Conservation (phyloP, 768 basidiomycete species). For the Pisolithus orientalis region DNA sequence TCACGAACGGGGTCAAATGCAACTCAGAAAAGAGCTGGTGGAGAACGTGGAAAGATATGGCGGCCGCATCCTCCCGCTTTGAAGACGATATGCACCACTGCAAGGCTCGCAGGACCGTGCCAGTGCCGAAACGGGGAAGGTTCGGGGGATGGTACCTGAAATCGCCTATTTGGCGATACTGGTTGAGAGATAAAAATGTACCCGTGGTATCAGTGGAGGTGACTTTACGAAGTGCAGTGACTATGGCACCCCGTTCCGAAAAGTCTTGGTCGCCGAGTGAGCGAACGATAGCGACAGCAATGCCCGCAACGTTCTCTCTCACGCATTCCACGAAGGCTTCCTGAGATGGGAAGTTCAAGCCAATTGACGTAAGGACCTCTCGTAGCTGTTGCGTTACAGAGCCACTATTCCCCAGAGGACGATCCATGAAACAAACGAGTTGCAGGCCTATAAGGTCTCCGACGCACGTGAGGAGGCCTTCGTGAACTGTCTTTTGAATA, state of each 20-base stretch:
- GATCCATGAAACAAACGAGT: conserved; percentile 43
- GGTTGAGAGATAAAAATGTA: conserved; percentile 46
- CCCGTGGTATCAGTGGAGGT: conserved; percentile 31
- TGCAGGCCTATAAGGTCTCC: conserved; percentile 63
- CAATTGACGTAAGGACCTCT: conserved; percentile 29
- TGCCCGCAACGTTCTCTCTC: conserved; percentile 43
- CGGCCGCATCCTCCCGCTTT: conserved; percentile 37
- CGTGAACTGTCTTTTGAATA: conserved; percentile 38
- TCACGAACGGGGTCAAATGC: conserved; percentile 64
- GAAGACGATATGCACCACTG: conserved; percentile 49
- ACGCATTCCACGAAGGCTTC: conserved; percentile 33
- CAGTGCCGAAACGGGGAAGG: conserved; percentile 50
- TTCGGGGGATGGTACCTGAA: conserved; percentile 59
- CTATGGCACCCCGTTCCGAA: conserved; percentile 44
- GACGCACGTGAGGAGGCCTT: conserved; percentile 60
- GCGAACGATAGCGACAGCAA: conserved; percentile 54
- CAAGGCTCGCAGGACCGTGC: conserved; percentile 48
- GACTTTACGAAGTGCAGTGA: conserved; percentile 33
- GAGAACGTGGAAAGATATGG: conserved; percentile 72
- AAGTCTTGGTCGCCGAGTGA: conserved; percentile 66
- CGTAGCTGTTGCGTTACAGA: conserved; percentile 27
- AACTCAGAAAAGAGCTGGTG: conserved; percentile 66
- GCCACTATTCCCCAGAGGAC: conserved; percentile 13
- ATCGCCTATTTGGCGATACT: conserved; percentile 42
- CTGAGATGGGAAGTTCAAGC: conserved; percentile 23